These are phyloP conservation scores for Amylostereum areolatum DNA, from an alignment of 1,284 basidiomycete genomes.

Conservation along the genomic window DNA sequence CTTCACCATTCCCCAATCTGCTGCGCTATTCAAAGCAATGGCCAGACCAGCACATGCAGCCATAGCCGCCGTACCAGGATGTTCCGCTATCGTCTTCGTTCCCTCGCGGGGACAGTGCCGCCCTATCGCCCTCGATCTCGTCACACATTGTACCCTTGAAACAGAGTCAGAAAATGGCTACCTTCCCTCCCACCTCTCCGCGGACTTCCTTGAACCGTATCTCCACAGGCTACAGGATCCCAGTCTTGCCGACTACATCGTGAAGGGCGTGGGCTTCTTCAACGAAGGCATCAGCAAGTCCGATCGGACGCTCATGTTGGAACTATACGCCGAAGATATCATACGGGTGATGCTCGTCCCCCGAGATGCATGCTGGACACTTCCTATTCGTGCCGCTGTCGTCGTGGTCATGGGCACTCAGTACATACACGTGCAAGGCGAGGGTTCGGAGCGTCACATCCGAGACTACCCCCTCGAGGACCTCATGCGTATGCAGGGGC, in stretches of 20 bases:
- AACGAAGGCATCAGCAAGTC: constrained; percentile 65
- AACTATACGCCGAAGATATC: constrained; percentile 78
- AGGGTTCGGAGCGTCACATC: constrained; percentile 59
- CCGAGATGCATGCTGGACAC: constrained; percentile 80
- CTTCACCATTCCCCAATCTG: constrained; percentile 85
- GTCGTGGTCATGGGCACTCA: constrained; percentile 95
- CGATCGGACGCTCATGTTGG: constrained; percentile 78
- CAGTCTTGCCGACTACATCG: constrained; percentile 67
- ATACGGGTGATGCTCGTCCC: constrained; percentile 82
- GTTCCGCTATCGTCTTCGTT: constrained; percentile 81
- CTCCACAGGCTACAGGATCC: constrained; percentile 59
- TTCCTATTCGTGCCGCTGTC: constrained; percentile 74
- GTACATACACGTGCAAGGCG: constrained; percentile 50
- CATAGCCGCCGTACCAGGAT: constrained; percentile 39
- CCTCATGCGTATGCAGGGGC: constrained; percentile 87
- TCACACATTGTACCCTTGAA: constrained; percentile 83
- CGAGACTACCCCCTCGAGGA: constrained; percentile 80
- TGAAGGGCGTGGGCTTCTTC: constrained; percentile 89
- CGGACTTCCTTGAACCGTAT: constrained; percentile 58
- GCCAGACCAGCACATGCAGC: constrained; percentile 83
- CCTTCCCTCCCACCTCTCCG: constrained; percentile 47
- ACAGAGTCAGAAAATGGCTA: constrained; percentile 70
- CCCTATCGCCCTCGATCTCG: constrained; percentile 76
- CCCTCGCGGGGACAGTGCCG: constrained; percentile 81
- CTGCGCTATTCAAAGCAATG: constrained; percentile 88